Percentiles rank a stretch among this genome's conserved stretches.
These are phyloP conservation scores for Pterothamnion heteromorphum DNA, from an alignment of 31 red algal species.

Conservation along the genomic window DNA sequence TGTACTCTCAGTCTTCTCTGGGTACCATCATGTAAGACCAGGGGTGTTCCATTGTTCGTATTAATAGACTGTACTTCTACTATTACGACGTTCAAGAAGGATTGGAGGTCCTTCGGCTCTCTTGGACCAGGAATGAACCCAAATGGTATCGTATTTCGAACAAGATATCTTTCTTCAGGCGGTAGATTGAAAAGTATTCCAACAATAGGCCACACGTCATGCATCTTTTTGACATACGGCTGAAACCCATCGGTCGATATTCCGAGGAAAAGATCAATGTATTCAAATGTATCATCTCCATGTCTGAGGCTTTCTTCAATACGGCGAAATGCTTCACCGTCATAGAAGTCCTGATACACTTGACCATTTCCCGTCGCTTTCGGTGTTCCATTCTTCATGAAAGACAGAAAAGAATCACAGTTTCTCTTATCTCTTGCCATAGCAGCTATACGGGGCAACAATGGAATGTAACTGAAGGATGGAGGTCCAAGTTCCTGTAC, in stretches of 20 bases:
- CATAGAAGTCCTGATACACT: background rate
- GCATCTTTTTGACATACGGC: background rate
- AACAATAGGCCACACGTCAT: conserved; percentile 16
- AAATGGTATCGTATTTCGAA: background rate
- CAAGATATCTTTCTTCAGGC: background rate
- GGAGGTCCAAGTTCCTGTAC: background rate
- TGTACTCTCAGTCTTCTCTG: background rate
- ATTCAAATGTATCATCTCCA: background rate
- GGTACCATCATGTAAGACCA: conserved; percentile 31
- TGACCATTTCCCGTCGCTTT: background rate
- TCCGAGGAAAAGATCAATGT: background rate
- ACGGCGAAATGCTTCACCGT: background rate
- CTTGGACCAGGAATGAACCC: background rate
- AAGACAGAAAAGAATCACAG: background rate
- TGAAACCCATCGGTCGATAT: conserved; percentile 17
- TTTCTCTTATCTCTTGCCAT: background rate
- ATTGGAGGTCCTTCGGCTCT: conserved; percentile 13
- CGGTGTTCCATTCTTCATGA: background rate
- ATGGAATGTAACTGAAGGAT: background rate
- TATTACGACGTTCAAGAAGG: background rate
- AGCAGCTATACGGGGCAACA: background rate
- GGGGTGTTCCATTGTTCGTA: background rate
- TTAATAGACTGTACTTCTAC: background rate
- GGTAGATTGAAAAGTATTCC: conserved; percentile 19
- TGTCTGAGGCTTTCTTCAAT: background rate